Evolutionary conservation across 2,329 filamentous ascomycete species (phyloP), one percentile per base, ranked within the genome.

Genomic region (Tolypocladium inflatum): DNA sequence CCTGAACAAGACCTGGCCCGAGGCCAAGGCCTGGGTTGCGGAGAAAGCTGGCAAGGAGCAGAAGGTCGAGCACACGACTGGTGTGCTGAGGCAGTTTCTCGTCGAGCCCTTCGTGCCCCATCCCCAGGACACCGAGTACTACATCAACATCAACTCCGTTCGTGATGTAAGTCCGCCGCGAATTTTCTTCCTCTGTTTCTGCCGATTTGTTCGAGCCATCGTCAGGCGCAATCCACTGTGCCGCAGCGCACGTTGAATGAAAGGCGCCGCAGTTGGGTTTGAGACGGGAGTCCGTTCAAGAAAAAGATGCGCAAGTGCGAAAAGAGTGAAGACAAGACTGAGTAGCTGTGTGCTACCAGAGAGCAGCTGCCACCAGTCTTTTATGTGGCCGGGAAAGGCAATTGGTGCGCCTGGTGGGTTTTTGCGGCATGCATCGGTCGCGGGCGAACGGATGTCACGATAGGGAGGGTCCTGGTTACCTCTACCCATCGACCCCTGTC

Each of bases 81-180:
- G 94, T 74, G 85, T 89, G 64, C 83, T 99, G 74, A 88, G 92
- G 75, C 90, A 95, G 71, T 99, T 99, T 84, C 83, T 99, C 65
- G 92, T 99, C 67, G 94, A 99, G 85, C 94, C 94, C 56, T 97
- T 99, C 72, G 92, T 97, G 63, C 94, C 93, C 70, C 94, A 99
- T 78, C 89, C 92, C 64, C 84, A 91, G 69, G 88, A 91, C 75
- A 97, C 93, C 64, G 94, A 99, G 79, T 97, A 97, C 82, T 99
- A 99, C 80, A 96, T 99, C 82, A 97, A 97, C 87, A 99, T 99
- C 82, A 94, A 97, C 85, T 97, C 94, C 63, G 92, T 96, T 71
- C 90, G 94, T 82, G 94, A 97, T 87, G 94, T 97, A 87, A 86
- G 91, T 86, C 62, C 60, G 59, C 56, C 58, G 9, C 21, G 3